Evolutionary conservation across 371 early-diverging fungal genomes (phyloP), one percentile per base, ranked within the genome.

Genomic region (Mucor ambiguus): DNA sequence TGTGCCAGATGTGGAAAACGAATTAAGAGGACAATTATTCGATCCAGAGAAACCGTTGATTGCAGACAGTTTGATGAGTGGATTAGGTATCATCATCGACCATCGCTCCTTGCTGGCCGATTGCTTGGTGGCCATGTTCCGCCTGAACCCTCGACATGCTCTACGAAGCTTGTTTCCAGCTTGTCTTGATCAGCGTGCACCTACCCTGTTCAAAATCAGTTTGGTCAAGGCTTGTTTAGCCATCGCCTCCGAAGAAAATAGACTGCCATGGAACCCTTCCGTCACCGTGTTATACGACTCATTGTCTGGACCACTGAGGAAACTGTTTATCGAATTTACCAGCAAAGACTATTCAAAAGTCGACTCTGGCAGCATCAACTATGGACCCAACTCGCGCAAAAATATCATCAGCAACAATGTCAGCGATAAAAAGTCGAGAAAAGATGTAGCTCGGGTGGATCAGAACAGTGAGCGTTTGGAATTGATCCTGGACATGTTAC

Each of bases 231-330:
- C 89, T 14, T 92, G 92, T 67, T 87, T 87, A 55, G 82, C 78
- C n/a, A 82, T 95, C 60, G 89, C 88, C 1, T 84, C 83, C 9
- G 92, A 93, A 61, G 89, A 86, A 55, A 81, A 80, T 28, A 72
- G 73, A 32, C 67, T 91, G 18, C 89, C 92, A 3, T 92, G 92
- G 92, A 92, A 92, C 63, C 92, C 93, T 10, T 79, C 87, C 1
- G 80, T 92, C 6, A 84, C 89, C 9, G 71, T 73, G 2, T 74
- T 93, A 5, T 90, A 91, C 67, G 83, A 88, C 5, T 81, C 87
- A 28, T 54, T 95, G 32, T 90, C 90, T 5, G 79, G 77, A 14
- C 92, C 89, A 3, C 71, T 94, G n/a, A 77, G 93, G 28, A 75
- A 77, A 46, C 73, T 94, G 32, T 92, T 94, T 72, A 73, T 87